Conservation (phyloP, 768 basidiomycete species). For the Polyporus arcularius region DNA sequence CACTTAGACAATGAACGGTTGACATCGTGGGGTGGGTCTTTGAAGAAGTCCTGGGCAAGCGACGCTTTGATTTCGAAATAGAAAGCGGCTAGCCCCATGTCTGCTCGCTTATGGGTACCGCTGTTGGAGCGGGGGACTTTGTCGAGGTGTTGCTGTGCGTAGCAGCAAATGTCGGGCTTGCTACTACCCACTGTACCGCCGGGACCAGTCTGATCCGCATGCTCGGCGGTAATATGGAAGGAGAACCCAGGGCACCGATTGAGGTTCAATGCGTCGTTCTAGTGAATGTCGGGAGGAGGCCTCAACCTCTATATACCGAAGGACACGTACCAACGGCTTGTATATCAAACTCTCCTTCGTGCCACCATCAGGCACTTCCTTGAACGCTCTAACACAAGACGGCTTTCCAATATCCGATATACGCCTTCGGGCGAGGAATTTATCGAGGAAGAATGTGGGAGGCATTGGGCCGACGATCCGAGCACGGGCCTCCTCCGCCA, state of each 20-base stretch:
- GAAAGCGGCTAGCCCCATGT: constrained; percentile 6
- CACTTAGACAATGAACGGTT: no score
- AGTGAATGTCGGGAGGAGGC: no score
- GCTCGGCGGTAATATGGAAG: not conserved
- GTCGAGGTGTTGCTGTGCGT: not conserved
- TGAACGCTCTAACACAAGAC: no score
- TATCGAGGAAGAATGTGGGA: not conserved
- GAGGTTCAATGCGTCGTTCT: constrained; percentile 1
- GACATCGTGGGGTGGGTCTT: not conserved
- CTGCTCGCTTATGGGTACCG: not conserved
- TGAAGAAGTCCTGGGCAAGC: constrained; percentile 5
- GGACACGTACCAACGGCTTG: not conserved
- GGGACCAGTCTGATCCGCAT: not conserved
- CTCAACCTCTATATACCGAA: no score
- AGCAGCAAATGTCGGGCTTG: constrained; percentile 11
- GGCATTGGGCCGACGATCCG: not conserved
- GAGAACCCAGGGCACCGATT: constrained; percentile 10
- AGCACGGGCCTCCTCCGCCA: not conserved
- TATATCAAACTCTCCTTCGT: not conserved
- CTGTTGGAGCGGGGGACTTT: not conserved
- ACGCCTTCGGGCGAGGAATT: not conserved
- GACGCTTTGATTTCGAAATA: constrained; percentile 10
- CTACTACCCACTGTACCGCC: not conserved
- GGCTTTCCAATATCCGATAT: not conserved
- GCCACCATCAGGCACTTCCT: not conserved